Evolutionary conservation across 2,329 filamentous ascomycete genomes (phyloP), one percentile per base, ranked within the genome.

Genomic region (Penicillium brevicompactum): DNA sequence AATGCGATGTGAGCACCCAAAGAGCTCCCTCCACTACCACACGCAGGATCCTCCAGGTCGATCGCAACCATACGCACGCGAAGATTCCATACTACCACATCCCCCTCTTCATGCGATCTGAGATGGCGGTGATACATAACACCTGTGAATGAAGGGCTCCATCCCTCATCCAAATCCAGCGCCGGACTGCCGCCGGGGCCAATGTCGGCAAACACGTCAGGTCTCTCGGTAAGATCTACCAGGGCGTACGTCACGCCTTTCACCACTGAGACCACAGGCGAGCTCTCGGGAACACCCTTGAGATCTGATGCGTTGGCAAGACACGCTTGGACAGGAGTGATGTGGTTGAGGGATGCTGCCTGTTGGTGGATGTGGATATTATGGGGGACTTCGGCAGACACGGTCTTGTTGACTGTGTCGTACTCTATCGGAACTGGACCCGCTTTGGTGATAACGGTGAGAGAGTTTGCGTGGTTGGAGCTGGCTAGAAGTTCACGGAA

Each of bases 371-470:
- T 65, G 63, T 84, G 87, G 58, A 87, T 79, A 56, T 87, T 78
- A 67, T 90, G 86, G 31, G 89, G 87, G 58, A 92, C 87, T 2
- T 70, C 73, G 10, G 87, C 87, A 47, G 78, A 80, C 5, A 87
- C 83, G n/a, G 76, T 66, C 32, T 67, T 67, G 16, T 68, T 72
- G 9, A 64, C 63, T 5, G 70, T 63, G 59, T 76, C 69, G 58
- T 75, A 80, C 10, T 68, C 63, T 49, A 78, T 67, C 4, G 65
- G 60, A 9, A 82, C 78, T 0, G 67, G 68, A 1, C 81, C 81
- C 58, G 70, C 78, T 69, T 72, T 80, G 58, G 73, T 73, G 50
- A 50, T 58, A 49, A 55, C 61, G 41, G 55, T 58, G 27, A 63
- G 59, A 9, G 30, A 5, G n/a, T 54, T 52, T 13, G 62, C 49